phyloP scores from a whole-genome alignment of 495 filamentous ascomycete species.

The Trichoderma gamsii region DNA sequence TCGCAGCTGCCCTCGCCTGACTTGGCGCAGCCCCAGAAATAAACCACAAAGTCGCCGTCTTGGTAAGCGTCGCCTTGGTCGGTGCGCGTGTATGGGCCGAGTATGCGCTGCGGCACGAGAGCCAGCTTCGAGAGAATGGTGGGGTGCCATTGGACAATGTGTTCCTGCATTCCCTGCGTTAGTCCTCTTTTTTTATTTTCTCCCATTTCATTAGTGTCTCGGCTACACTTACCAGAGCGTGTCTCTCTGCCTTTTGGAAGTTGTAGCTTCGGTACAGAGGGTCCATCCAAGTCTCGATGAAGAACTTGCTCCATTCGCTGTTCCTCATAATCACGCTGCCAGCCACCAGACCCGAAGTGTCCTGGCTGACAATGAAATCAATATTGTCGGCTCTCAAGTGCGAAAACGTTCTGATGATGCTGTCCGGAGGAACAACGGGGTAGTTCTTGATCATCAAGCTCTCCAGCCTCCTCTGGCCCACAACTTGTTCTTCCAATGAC shows the following conservation, averaged over 20 bases:
- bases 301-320: slow-evolving; percentile 86
- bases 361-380: slow-evolving; percentile 80
- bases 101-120: slow-evolving; percentile 69
- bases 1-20: slow-evolving; percentile 57
- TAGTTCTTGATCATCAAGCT: slow-evolving; percentile 76
- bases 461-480: slow-evolving; percentile 60
- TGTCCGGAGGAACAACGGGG: slow-evolving; percentile 87
- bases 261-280: slow-evolving; percentile 89
- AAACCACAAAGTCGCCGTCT: slow-evolving; percentile 82
- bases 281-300: slow-evolving; percentile 95
- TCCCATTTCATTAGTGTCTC: not conserved
- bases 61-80: slow-evolving; percentile 50
- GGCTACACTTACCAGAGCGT: slow-evolving; percentile 67
- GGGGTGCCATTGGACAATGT: slow-evolving; percentile 97
- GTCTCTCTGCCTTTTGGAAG: slow-evolving; percentile 88
- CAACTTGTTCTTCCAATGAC: slow-evolving; percentile 64
- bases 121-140: slow-evolving; percentile 86
- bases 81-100: slow-evolving; percentile 64
- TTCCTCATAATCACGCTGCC: slow-evolving; percentile 73
- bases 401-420: slow-evolving; percentile 90
- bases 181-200: not conserved
- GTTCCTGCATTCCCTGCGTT: slow-evolving; percentile 51
- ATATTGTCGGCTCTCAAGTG: slow-evolving; percentile 71
- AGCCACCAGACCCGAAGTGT: slow-evolving; percentile 69
- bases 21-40: slow-evolving; percentile 65